A percentile compares a stretch with the other conserved stretches of the same genome.
Evolutionary conservation across 805 yeast genomes (phyloP).

Genomic region (Ogataea methylovora): DNA sequence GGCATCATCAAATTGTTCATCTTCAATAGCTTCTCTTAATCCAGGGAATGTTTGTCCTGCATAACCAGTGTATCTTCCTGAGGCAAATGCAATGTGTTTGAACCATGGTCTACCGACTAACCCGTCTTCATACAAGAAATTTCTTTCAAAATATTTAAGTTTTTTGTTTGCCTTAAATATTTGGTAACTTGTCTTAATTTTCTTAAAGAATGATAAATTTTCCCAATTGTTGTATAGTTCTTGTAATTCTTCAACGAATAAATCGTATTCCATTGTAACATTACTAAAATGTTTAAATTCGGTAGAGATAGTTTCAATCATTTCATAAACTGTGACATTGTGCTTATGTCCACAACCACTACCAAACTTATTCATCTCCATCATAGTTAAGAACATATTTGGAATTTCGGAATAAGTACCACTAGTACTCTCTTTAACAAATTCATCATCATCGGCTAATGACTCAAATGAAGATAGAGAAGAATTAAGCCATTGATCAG

Average conservation of each 20-base stretch:
- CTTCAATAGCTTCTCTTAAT: slow-evolving; percentile 38
- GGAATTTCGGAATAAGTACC: not conserved
- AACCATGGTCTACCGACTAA: slow-evolving; percentile 39
- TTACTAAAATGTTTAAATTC: not conserved
- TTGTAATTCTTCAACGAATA: slow-evolving; percentile 12
- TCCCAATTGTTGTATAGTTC: slow-evolving; percentile 14
- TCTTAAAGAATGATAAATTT: slow-evolving; percentile 18
- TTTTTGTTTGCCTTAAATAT: slow-evolving; percentile 23
- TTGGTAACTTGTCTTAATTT: slow-evolving; percentile 13
- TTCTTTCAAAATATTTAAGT: slow-evolving; percentile 29
- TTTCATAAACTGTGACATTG: not conserved
- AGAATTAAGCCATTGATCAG: slow-evolving; percentile 16
- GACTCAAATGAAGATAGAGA: slow-evolving; percentile 25
- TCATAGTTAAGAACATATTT: too few relatives aligned
- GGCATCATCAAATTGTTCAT: slow-evolving; percentile 23
- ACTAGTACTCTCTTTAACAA: not conserved
- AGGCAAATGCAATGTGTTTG: slow-evolving; percentile 41
- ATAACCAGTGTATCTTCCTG: slow-evolving; percentile 45
- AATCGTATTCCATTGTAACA: slow-evolving; percentile 15
- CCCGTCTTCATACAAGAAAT: slow-evolving; percentile 33
- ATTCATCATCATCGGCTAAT: not conserved
- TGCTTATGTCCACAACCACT: too few relatives aligned
- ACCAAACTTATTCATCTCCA: too few relatives aligned
- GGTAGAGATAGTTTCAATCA: not conserved
- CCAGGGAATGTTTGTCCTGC: slow-evolving; percentile 43